Percentiles rank a stretch among this genome's conserved stretches.
Conservation (phyloP, 768 basidiomycete genomes). For the Boletus tomentosulus region DNA sequence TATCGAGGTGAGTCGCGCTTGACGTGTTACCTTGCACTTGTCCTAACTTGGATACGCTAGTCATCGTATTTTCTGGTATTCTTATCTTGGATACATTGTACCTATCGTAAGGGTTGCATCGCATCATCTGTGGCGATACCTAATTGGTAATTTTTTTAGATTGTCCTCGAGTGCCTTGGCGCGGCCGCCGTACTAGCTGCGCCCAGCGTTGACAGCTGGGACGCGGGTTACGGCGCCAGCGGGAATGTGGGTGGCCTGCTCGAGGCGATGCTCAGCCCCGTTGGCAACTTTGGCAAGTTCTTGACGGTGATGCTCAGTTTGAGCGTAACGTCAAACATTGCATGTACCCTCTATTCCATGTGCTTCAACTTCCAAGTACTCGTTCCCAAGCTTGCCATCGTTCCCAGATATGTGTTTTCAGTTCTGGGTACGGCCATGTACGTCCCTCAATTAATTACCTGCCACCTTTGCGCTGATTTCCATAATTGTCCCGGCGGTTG, state of each 20-base stretch:
- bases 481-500: background rate
- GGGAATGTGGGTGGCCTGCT: constrained; percentile 64
- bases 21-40: background rate
- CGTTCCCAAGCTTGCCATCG: constrained; percentile 49
- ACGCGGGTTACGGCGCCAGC: constrained; percentile 45
- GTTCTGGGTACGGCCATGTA: constrained; percentile 64
- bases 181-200: constrained; percentile 62
- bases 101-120: constrained; percentile 48
- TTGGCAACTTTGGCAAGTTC: constrained; percentile 65
- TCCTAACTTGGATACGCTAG: constrained; percentile 30
- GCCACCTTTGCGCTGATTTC: constrained; percentile 5
- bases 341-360: constrained; percentile 78
- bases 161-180: constrained; percentile 53
- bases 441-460: constrained; percentile 22
- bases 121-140: background rate
- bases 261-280: constrained; percentile 56
- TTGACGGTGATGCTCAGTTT: constrained; percentile 70
- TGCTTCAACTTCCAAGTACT: constrained; percentile 70
- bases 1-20: constrained; percentile 45
- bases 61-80: constrained; percentile 57
- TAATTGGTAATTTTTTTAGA: constrained; percentile 15
- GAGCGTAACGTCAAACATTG: constrained; percentile 75
- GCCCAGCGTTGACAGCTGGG: constrained; percentile 52
- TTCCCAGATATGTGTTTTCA: constrained; percentile 70
- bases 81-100: constrained; percentile 60